Evolutionary conservation across 2,329 filamentous ascomycete genomes (phyloP).

Genomic region (Didymosphaeria variabile): DNA sequence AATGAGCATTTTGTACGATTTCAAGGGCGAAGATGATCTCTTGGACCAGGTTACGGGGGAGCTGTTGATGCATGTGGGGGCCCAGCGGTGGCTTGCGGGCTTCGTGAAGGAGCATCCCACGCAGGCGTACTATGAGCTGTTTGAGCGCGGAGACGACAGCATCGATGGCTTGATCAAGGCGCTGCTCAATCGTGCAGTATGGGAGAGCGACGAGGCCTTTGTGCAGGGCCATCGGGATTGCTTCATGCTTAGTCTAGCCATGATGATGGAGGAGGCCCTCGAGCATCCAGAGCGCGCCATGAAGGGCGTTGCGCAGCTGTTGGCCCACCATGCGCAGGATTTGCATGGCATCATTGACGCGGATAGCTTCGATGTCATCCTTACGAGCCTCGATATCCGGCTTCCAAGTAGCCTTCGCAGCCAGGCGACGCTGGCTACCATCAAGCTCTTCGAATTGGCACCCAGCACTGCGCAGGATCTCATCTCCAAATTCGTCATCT

Average conservation of each 20-base stretch:
- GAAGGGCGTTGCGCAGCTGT: constrained; percentile 66
- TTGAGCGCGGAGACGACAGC: constrained; percentile 56
- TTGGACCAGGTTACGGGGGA: constrained; percentile 53
- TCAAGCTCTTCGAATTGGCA: constrained; percentile 83
- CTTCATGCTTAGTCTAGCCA: constrained; percentile 81
- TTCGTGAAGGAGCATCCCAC: constrained; percentile 52
- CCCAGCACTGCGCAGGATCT: constrained; percentile 74
- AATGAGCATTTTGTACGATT: constrained; percentile 54
- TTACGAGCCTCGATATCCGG: constrained; percentile 87
- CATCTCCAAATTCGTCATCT: constrained; percentile 78
- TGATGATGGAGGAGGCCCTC: constrained; percentile 88
- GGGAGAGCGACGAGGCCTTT: constrained; percentile 55
- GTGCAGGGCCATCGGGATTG: constrained; percentile 63
- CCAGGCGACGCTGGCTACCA: constrained; percentile 82
- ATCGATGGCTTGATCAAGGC: constrained; percentile 55
- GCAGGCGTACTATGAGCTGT: constrained; percentile 55
- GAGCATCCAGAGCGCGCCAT: constrained; percentile 71
- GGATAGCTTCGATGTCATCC: constrained; percentile 82
- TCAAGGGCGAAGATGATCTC: constrained; percentile 52
- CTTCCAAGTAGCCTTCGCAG: constrained; percentile 76
- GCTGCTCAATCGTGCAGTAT: constrained; percentile 53
- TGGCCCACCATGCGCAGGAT: constrained; percentile 63
- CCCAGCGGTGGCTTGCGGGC: constrained; percentile 51
- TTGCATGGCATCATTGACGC: constrained; percentile 72
- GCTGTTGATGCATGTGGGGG: constrained; percentile 46